Base-by-base conservation (phyloP, 805 yeast species). In the Kregervanrija delftensis region DNA sequence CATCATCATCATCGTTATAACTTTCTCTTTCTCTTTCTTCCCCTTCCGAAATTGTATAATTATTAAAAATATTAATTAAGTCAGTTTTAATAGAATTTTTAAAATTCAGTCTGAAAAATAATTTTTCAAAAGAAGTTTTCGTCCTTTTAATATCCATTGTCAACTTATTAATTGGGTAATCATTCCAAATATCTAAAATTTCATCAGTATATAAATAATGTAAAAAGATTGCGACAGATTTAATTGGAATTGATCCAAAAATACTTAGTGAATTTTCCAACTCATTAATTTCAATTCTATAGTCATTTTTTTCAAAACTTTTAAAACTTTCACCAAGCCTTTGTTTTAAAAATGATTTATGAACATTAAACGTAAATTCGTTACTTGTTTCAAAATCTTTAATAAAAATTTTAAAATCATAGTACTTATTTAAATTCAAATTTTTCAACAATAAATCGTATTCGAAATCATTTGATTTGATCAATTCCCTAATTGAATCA, bases 171-270 rank as follows among this genome's bases (percentile, higher is more conserved):
- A 47, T 55, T 30, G 38, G 31, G 5, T 37, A 28, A 10, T 57
- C 55, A 12, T 66, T 70, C 83, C 83, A 78, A 9, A 76, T 58
- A 36, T 65, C 69, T 5, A 73, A 36, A 4, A 64, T 56, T 12
- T 55, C 53, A 43, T 77, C 78, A 0, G 81, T 74, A 53, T 81
- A 81, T 0, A 77, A 44, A 44, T 68, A 69, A 53, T 76, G 76
- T 5, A 76, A 49, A 8, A 75, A 54, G 2, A 81, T 61, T 31
- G 67, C 58, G 10, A 72, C 57, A 8, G 63, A 46, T 28, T 57
- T 45, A 1, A 58, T 22, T 9, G 53, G 55, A 3, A 60, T 44
- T 22, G 54, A 48, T 14, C 66, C 65, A n/a, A 46, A 13, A 8
- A 60, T 46, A 3, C 11, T 41, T 38, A 14, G 16, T n/a, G 11